These are phyloP conservation scores for Coprinopsis sp. DNA, from an alignment of 768 basidiomycete species.

Conservation along the genomic window DNA sequence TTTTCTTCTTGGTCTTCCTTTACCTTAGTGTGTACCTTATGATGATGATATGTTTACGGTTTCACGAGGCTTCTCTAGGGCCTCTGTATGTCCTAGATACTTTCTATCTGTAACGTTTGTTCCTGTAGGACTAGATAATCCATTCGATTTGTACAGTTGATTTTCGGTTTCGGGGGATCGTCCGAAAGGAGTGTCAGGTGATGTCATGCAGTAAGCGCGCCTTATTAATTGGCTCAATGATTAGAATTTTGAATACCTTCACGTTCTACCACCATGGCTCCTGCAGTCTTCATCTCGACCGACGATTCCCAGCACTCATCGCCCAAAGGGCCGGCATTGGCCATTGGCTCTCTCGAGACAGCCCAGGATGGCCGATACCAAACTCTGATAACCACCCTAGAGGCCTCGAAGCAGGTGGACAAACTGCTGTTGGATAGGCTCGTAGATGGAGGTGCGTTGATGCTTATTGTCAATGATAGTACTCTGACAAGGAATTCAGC, in stretches of 20 bases:
- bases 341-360: conserved; percentile 72
- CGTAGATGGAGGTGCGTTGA: conserved; percentile 67
- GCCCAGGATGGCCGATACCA: conserved; percentile 82
- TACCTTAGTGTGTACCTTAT: not conserved
- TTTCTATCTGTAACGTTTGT: not conserved
- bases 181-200: conserved; percentile 2
- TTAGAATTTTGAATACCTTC: conserved; percentile 1
- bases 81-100: not conserved
- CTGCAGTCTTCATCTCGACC: conserved; percentile 40
- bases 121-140: not conserved
- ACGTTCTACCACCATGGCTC: conserved; percentile 50
- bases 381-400: conserved; percentile 55
- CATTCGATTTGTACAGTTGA: not conserved
- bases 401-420: conserved; percentile 55
- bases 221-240: conserved; percentile 4
- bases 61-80: not conserved
- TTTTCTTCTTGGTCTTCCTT: conserved; percentile 2
- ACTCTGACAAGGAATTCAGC: conserved; percentile 37
- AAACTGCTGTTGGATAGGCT: conserved; percentile 80
- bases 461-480: not conserved
- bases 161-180: conserved; percentile 2
- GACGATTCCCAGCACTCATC: conserved; percentile 17
- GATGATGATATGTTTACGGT: not conserved
- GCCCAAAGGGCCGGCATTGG: conserved; percentile 52
- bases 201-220: conserved; percentile 4